phyloP scores from a whole-genome alignment of 352 stramenopile genomes.

The Pythium monospermum region DNA sequence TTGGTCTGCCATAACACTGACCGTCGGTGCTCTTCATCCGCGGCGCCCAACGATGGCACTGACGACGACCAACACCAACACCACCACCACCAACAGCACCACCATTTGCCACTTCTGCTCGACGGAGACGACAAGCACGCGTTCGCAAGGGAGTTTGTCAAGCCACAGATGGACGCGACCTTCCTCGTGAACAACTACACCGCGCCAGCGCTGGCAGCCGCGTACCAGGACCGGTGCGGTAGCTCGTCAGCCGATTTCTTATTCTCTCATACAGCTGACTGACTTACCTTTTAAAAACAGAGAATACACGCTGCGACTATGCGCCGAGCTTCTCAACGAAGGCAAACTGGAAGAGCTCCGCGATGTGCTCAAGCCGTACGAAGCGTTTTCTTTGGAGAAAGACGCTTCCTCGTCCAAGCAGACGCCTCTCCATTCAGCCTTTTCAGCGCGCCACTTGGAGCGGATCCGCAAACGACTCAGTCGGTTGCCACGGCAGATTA shows the following conservation, averaged over 20 bases:
- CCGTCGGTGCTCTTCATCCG: slow-evolving; percentile 3
- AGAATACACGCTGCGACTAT: slow-evolving; percentile 77
- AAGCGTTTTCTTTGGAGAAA: slow-evolving; percentile 23
- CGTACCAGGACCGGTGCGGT: slow-evolving; percentile 92
- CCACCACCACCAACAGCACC: slow-evolving; percentile 3
- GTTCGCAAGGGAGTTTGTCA: slow-evolving; percentile 66
- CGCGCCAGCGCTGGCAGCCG: slow-evolving; percentile 89
- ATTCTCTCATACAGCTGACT: too few species aligned
- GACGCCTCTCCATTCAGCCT: slow-evolving; percentile 63
- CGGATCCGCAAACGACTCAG: slow-evolving; percentile 93
- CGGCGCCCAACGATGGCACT: too few species aligned
- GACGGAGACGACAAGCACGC: slow-evolving; percentile 22
- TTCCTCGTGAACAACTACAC: slow-evolving; percentile 97
- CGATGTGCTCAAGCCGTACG: slow-evolving; percentile 69
- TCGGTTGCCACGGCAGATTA: slow-evolving; percentile 92
- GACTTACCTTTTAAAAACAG: too few species aligned
- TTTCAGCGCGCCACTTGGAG: slow-evolving; percentile 87
- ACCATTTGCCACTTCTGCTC: not conserved
- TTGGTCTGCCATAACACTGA: too few species aligned
- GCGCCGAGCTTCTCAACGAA: slow-evolving; percentile 64
- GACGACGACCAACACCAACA: slow-evolving; percentile 3
- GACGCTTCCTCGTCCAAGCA: slow-evolving; percentile 12
- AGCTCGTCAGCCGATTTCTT: too few species aligned
- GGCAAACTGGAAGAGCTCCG: slow-evolving; percentile 70
- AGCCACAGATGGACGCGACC: slow-evolving; percentile 60